Evolutionary conservation across 768 basidiomycete species (phyloP).

Genomic region (Psilocybe azurescens): DNA sequence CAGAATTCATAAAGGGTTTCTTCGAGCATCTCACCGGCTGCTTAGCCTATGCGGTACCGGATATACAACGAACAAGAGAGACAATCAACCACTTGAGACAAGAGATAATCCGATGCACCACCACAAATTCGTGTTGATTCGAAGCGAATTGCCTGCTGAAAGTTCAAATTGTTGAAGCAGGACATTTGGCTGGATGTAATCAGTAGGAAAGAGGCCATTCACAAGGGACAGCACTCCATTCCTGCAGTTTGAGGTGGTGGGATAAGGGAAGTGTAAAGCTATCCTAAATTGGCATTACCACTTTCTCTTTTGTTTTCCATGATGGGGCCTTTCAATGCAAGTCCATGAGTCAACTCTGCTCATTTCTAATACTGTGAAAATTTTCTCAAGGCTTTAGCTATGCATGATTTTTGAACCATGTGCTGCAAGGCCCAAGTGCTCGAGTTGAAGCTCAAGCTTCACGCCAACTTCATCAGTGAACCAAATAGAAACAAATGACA

Average conservation of each 20-base stretch:
- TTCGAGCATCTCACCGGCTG: slow-evolving; percentile 12
- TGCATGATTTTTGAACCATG: background rate
- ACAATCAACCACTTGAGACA: slow-evolving; percentile 23
- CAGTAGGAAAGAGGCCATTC: slow-evolving; percentile 15
- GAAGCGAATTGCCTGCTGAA: slow-evolving; percentile 18
- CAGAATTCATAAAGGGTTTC: background rate
- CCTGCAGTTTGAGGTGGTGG: slow-evolving; percentile 17
- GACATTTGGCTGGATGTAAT: slow-evolving; percentile 18
- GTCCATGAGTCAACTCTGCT: background rate
- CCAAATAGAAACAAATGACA: background rate
- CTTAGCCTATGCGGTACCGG: slow-evolving; percentile 5
- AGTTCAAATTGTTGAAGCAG: slow-evolving; percentile 10
- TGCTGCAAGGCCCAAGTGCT: background rate
- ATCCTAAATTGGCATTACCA: slow-evolving; percentile 17
- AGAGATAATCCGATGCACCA: slow-evolving; percentile 13
- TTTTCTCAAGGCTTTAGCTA: background rate
- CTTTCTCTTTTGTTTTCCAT: slow-evolving; percentile 13
- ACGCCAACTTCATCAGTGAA: background rate
- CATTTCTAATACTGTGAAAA: background rate
- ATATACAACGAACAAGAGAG: slow-evolving; percentile 12
- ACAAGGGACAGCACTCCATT: slow-evolving; percentile 22
- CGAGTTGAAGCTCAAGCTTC: background rate
- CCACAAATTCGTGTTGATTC: slow-evolving; percentile 16
- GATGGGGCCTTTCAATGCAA: background rate
- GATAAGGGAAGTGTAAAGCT: slow-evolving; percentile 19